Evolutionary conservation across 2,329 filamentous ascomycete species (phyloP).

Genomic region (Teratosphaeria zuluensis): DNA sequence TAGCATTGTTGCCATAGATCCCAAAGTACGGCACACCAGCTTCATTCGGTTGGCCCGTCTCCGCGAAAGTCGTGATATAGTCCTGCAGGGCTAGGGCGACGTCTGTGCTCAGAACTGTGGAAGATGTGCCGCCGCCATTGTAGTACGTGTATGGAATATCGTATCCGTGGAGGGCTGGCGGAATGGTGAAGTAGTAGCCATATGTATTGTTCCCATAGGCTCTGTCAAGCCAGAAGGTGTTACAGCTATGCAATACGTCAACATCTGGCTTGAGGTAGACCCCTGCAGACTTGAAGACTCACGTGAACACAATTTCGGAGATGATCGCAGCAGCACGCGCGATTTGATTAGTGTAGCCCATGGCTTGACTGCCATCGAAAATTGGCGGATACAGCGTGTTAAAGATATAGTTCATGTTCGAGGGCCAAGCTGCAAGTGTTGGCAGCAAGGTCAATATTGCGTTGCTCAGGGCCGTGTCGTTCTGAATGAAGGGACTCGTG

Average conservation of each 20-base stretch:
- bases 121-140: slow-evolving; percentile 27
- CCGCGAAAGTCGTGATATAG: slow-evolving; percentile 36
- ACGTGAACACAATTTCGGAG: slow-evolving; percentile 35
- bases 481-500: slow-evolving; percentile 29
- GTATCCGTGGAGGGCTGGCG: slow-evolving; percentile 43
- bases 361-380: slow-evolving; percentile 34
- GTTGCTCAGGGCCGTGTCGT: slow-evolving; percentile 20
- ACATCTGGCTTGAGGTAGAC: not conserved
- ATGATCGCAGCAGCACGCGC: slow-evolving; percentile 33
- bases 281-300: not conserved
- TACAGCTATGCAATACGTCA: slow-evolving; percentile 29
- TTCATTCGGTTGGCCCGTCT: slow-evolving; percentile 29
- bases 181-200: slow-evolving; percentile 44
- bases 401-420: slow-evolving; percentile 32
- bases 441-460: slow-evolving; percentile 23
- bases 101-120: slow-evolving; percentile 3
- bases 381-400: slow-evolving; percentile 41
- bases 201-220: slow-evolving; percentile 40
- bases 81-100: slow-evolving; percentile 37
- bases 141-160: slow-evolving; percentile 47
- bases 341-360: slow-evolving; percentile 37
- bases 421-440: slow-evolving; percentile 18
- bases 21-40: slow-evolving; percentile 35
- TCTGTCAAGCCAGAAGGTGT: slow-evolving; percentile 40
- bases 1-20: slow-evolving; percentile 36